phyloP scores from a whole-genome alignment of 441 rosid species.

The Kokia cookei region DNA sequence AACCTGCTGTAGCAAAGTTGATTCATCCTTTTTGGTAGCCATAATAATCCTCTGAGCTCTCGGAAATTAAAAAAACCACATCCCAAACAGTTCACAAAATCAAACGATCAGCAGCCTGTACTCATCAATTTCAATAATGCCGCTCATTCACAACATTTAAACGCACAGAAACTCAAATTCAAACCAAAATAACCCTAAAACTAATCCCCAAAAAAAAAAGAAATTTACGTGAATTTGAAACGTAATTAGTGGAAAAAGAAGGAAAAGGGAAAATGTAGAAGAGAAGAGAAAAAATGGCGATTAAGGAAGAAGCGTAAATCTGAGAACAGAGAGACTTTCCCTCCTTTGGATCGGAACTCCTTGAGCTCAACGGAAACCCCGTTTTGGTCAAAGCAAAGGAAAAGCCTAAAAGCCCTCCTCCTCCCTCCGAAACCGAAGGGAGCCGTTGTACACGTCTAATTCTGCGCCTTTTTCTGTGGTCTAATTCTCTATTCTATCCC shows the following conservation, averaged over 20 bases:
- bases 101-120: not conserved
- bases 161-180: not conserved
- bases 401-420: conserved; percentile 1
- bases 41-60: conserved; percentile 17
- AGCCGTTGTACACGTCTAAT: conserved; percentile 42
- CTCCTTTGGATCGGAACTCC: not conserved
- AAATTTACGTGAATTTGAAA: conserved; percentile 4
- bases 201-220: not conserved
- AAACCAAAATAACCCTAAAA: not conserved
- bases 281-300: not conserved
- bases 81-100: conserved; percentile 3
- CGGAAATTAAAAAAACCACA: conserved; percentile 5
- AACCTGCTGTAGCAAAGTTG: conserved; percentile 22
- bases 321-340: conserved; percentile 1
- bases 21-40: conserved; percentile 32
- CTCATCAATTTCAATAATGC: not conserved
- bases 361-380: conserved; percentile 34
- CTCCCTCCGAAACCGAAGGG: not conserved
- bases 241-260: not conserved
- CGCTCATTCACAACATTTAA: not conserved
- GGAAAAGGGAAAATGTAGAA: not conserved
- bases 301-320: conserved; percentile 1
- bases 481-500: conserved; percentile 7
- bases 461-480: no score
- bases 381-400: conserved; percentile 27